Base-by-base conservation (phyloP, 176 grass and related monocot species). In the Ampelocalamus luodianensis region DNA sequence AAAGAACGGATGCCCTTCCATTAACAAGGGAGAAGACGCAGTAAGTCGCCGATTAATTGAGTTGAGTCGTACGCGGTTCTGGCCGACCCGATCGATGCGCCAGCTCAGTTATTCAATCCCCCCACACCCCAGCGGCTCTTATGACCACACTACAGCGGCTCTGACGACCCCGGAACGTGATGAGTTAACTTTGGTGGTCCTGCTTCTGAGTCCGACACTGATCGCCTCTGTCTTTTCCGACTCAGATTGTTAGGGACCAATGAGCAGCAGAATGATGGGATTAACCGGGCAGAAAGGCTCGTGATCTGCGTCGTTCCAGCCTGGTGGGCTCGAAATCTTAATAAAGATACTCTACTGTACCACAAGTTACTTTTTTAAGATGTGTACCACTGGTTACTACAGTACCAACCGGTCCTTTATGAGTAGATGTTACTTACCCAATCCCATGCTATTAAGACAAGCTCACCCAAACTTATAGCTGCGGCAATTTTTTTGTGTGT, bases 281-380 rank as follows among this genome's bases (percentile, higher is more conserved):
- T 89, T 75, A 85, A 59, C 49, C 68, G 68, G 68, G 87, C 75
- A 88, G 58, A 67, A 79, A 84, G 46, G 39, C 68, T 68, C 27
- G 49, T 80, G 76, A 74, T 84, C 72, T 23, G 72, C 10, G 44
- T 11, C 7, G 51, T 12, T 27, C 72, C 72, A 82, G 51, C 4
- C 65, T 10, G 59, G 27, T 69, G 81, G 43, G 17, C 54, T 61
- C 73, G 2, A 17, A 2, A 44, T 61, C 22, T 43, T 23, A n/a
- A n/a, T 2, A 20, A 37, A 54, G 4, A 49, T 24, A 72, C 44
- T 4, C 13, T 10, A 13, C 59, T 12, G 9, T 26, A 23, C 59
- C 56, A 11, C 56, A 7, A 20, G 17, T 50, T 54, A 20, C 48
- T 15, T 16, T 50, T 5, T 50, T 46, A 1, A 50, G 48, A 16